phyloP scores from a whole-genome alignment of 2,329 filamentous ascomycete species.

The Chaetomiaceae sp. region DNA sequence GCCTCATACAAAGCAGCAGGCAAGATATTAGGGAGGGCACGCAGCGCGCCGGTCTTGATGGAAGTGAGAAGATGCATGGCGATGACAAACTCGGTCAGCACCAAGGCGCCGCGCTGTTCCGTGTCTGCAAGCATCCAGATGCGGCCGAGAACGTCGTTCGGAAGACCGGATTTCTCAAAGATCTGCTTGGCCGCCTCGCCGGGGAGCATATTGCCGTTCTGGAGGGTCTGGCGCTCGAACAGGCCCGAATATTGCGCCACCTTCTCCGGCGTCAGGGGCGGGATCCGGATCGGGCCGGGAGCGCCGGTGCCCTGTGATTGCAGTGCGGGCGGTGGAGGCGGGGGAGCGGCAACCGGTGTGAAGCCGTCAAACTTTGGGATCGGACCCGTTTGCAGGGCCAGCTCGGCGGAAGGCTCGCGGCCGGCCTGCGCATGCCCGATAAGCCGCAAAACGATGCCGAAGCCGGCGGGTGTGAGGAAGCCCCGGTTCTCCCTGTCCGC shows the following conservation, averaged over 20 bases:
- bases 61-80: constrained; percentile 96
- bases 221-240: constrained; percentile 82
- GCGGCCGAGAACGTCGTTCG: constrained; percentile 84
- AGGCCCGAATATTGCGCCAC: constrained; percentile 81
- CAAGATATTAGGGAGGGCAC: constrained; percentile 71
- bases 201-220: constrained; percentile 66
- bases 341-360: constrained; percentile 32
- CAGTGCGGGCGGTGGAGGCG: constrained; percentile 41
- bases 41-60: constrained; percentile 77
- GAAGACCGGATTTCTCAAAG: constrained; percentile 86
- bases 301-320: constrained; percentile 57
- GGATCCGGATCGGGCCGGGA: constrained; percentile 72
- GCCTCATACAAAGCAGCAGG: constrained; percentile 88
- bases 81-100: constrained; percentile 89
- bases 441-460: constrained; percentile 85
- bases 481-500: constrained; percentile 95
- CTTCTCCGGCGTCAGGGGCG: constrained; percentile 82
- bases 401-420: constrained; percentile 70
- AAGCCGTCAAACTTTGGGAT: constrained; percentile 88
- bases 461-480: constrained; percentile 85
- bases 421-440: constrained; percentile 94
- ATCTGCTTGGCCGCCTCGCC: constrained; percentile 88
- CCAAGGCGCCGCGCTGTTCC: constrained; percentile 82
- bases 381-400: constrained; percentile 83
- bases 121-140: constrained; percentile 97